Conservation (phyloP, 73 alveolate genomes). For the Effrenium voratum region DNA sequence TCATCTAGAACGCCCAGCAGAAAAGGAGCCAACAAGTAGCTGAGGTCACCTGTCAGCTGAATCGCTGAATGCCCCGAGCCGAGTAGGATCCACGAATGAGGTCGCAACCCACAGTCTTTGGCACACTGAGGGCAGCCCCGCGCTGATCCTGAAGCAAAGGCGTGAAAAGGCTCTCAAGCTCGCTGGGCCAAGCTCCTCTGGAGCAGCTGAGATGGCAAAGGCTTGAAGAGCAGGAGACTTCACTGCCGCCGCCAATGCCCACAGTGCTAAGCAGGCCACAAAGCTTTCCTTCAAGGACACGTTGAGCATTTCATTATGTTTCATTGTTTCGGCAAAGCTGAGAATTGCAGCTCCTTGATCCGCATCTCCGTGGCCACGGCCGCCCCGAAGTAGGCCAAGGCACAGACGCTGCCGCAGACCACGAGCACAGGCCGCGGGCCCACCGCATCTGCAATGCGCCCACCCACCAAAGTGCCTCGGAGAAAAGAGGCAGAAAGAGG, state of each 20-base stretch:
- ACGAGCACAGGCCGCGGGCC: constrained; percentile 61
- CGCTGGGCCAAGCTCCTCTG: neutral
- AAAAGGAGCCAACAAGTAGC: constrained; percentile 69
- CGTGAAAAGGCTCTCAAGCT: neutral
- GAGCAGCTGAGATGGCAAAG: constrained; percentile 50
- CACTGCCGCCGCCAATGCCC: constrained; percentile 87
- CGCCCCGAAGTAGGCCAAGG: constrained; percentile 49
- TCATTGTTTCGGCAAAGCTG: neutral
- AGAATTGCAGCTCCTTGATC: constrained; percentile 30
- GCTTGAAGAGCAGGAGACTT: constrained; percentile 84
- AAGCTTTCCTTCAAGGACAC: neutral
- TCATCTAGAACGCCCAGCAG: constrained; percentile 68
- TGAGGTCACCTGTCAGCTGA: neutral
- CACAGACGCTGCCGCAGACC: constrained; percentile 30
- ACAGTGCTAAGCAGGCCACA: constrained; percentile 35
- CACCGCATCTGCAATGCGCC: constrained; percentile 58
- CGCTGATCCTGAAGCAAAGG: constrained; percentile 70
- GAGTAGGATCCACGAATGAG: neutral
- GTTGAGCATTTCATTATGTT: neutral
- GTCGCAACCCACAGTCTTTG: constrained; percentile 60
- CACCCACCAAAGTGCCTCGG: constrained; percentile 47
- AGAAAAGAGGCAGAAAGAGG: too few relatives aligned
- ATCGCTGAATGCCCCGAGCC: neutral
- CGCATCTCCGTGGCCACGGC: constrained; percentile 73
- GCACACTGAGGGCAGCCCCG: constrained; percentile 74